Base-by-base conservation (phyloP, 2,329 filamentous ascomycete species). In the Hypoxylon sp. region DNA sequence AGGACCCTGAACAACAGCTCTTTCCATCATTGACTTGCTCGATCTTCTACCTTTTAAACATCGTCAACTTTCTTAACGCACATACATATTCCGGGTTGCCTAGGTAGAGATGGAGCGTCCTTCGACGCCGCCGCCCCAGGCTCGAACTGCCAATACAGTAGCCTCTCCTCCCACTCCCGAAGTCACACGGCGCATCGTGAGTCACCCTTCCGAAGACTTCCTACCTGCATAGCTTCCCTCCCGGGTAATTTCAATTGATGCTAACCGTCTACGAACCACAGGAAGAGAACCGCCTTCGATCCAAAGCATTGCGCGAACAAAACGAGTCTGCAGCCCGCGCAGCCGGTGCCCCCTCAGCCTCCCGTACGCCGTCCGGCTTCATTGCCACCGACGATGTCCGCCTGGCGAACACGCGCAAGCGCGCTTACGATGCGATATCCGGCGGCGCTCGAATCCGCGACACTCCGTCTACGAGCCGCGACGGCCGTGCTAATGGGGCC, bases 281-380 rank as follows among this genome's bases (percentile, higher is more conserved):
- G 92, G 95, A 98, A 88, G 90, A 95, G 79, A 94, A 90, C 74
- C 89, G 95, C 19, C 87, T 98, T 30, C 92, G 90, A 80, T 93
- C 96, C 60, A 98, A 98, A 85, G 94, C 94, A 2, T 84, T 94
- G 17, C 91, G 92, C 63, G 89, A 93, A 72, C 90, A 91, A 75
- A 87, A 87, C 64, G 89, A 94, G 75, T 89, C 90, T 34, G 88
- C 90, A 65, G 80, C 84, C 67, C 83, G 82, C 75, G 79, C 83
- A 66, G 74, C 83, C 53, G 81, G 83, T 69, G 78, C 79, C 48
- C 78, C 82, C 9, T 74, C 81, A 17, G 78, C 82, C 41, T 81
- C 81, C 59, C 82, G 84, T 67, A 85, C 86, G 7, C 84, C 88
- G 2, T 90, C 91, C 5, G 90, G 91, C 69, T 94, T 97, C 77